Evolutionary conservation across 164 flowering plant genomes (phyloP), one percentile per base, ranked within the genome.

Genomic region (Vitis amurensis): DNA sequence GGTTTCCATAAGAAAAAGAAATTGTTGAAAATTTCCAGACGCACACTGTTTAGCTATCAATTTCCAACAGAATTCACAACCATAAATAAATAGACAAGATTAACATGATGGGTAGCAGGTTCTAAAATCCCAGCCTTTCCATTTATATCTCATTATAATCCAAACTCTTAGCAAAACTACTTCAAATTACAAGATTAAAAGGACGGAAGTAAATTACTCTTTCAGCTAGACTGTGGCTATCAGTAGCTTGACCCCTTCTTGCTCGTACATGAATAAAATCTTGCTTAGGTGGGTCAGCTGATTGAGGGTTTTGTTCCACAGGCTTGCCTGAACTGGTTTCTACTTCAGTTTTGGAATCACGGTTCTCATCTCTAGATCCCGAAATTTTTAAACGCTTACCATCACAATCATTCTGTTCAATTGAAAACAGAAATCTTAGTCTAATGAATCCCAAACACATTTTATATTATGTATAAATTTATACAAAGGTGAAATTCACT

Each of bases 211-310:
- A 27, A 17, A 68, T 80, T 88, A 91, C 94, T 76, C 94, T 81
- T 78, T 89, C 97, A 6, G 97, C 94, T 44, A 91, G 79, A 74
- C 97, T 91, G 78, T 91, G 94, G 76, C 94, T 91, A 72, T 91
- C 91, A n/a, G 94, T 91, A 30, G 97, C 97, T 81, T 91, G 94
- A 51, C 97, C 94, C 75, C 94, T 74, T 71, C 97, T 85, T 23
- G 97, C 97, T 77, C 97, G 86, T 0, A 90, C 93, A 66, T 89
- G 97, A 51, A 91, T 87, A 68, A 83, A 91, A 74, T 91, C 94
- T 68, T 81, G 87, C 71, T 84, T 89, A 2, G 87, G 83, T 0
- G 83, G 84, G 72, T 85, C 87, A 13, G 83, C 49, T 29, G 77
- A 77, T 67, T 82, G 80, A 59, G 69, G 23, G n/a, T 71, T 77